Evolutionary conservation across 2,329 filamentous ascomycete species (phyloP), one percentile per base, ranked within the genome.

Genomic region (Rhexocercosporidium sp.): DNA sequence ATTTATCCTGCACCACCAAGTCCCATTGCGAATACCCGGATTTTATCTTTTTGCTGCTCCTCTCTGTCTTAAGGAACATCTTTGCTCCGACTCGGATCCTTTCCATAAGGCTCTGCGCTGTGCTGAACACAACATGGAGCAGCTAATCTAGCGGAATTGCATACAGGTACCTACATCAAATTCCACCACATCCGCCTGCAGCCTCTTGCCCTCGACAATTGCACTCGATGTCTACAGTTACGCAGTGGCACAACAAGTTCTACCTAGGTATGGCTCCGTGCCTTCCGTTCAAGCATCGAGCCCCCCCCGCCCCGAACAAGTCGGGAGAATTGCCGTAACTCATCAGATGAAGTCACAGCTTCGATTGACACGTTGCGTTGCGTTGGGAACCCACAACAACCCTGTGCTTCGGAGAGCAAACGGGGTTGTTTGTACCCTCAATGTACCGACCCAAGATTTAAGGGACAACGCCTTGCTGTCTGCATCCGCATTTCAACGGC

Each of bases 331-430:
- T 61, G 47, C 63, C 56, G 63, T 31, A 54, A 54, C 22, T 39
- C 57, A 46, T 46, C 57, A 46, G 57, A 46, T 60, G 54, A 64
- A 37, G 51, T 27, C 54, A 51, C 46, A 49, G 53, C 56, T 47
- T 37, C 46, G 54, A 39, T 59, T 39, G 54, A 64, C 62, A 65
- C 54, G 62, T 59, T 65, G 44, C 54, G 62, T 59, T 65, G 44
- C 54, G 51, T 20, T 44, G 20, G 59, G 44, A 53, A 53, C n/a
- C 44, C 44, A 39, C 31, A 34, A 37, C 44, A 59, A 37, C 54
- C 44, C 62, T 59, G 47, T 59, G 46, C 18, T 25, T 59, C 39
- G 14, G 12, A 29, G 14, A 3, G 39, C 37, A 44, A 60, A 60
- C 57, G 25, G n/a, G 39, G 18, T 46, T 37, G 22, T 60, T 22